These are phyloP conservation scores for Diaporthe longicolla DNA, from an alignment of 2,329 filamentous ascomycete genomes.

Conservation along the genomic window DNA sequence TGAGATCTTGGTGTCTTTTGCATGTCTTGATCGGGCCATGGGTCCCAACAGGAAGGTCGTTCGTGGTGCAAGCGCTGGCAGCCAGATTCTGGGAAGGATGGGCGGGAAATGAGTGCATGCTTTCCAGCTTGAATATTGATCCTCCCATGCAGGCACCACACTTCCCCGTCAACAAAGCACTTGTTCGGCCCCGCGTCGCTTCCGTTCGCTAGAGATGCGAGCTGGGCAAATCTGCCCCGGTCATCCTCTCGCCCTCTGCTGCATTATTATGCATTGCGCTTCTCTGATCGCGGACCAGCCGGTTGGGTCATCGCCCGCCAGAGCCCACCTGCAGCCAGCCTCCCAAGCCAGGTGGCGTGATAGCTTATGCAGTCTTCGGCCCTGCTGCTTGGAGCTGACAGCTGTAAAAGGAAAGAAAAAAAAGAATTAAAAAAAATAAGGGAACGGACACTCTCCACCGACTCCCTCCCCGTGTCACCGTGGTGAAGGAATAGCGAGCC, in stretches of 20 bases:
- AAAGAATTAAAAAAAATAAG: no score
- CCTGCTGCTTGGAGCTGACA: conserved; percentile 14
- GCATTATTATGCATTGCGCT: neutral
- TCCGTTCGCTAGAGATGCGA: conserved; percentile 12
- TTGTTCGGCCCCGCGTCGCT: neutral
- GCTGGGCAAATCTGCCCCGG: neutral
- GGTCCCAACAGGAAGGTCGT: no score
- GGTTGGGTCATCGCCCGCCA: neutral
- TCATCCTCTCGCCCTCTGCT: neutral
- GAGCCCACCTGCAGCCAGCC: neutral
- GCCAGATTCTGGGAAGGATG: neutral
- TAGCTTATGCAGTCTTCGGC: conserved; percentile 22
- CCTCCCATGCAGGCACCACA: neutral
- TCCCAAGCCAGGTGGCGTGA: conserved; percentile 25
- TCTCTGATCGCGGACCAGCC: neutral
- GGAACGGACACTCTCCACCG: neutral
- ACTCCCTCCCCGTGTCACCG: conserved; percentile 11
- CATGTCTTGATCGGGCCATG: neutral
- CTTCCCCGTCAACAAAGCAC: conserved; percentile 11
- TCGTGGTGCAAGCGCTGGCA: no score
- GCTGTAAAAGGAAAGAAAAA: no score
- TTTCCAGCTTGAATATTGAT: neutral
- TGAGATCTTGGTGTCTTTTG: neutral
- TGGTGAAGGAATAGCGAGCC: neutral
- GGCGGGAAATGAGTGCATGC: conserved; percentile 11